Evolutionary conservation across 2,329 filamentous ascomycete genomes (phyloP).

Genomic region (Colletotrichum horii): DNA sequence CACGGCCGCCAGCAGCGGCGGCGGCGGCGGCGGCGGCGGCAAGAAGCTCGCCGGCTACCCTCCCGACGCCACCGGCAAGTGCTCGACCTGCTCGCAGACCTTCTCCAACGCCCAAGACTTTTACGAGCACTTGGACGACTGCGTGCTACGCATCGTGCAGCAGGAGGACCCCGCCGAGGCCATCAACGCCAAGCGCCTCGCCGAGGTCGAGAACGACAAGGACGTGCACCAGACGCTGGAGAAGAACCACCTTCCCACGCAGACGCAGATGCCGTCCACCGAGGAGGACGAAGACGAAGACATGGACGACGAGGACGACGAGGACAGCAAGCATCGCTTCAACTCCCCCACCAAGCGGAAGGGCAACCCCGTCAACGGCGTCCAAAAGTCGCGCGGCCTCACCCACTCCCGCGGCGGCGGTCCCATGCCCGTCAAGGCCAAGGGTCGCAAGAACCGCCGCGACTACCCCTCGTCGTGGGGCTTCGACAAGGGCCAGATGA

Average conservation of each 20-base stretch:
- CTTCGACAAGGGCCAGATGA: constrained; percentile 91
- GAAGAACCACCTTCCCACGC: constrained; percentile 63
- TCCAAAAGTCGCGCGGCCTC: constrained; percentile 73
- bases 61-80: constrained; percentile 86
- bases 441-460: constrained; percentile 86
- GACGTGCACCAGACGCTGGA: constrained; percentile 67
- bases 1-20: constrained; percentile 39
- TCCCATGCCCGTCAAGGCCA: constrained; percentile 56
- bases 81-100: constrained; percentile 89
- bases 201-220: constrained; percentile 68
- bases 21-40: too few relatives aligned
- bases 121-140: constrained; percentile 92
- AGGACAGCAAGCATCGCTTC: constrained; percentile 52
- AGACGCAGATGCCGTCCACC: constrained; percentile 40
- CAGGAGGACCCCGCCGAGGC: constrained; percentile 73
- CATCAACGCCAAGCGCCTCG: constrained; percentile 70
- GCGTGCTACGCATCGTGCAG: constrained; percentile 73
- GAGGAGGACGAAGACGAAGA: constrained; percentile 54
- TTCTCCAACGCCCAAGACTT: constrained; percentile 97
- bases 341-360: constrained; percentile 57
- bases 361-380: constrained; percentile 59
- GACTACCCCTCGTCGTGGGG: constrained; percentile 96
- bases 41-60: constrained; percentile 76
- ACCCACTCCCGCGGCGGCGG: constrained; percentile 81
- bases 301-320: constrained; percentile 54